These are phyloP conservation scores for Lepidium aucheri DNA, from an alignment of 345 rosid species.

Conservation along the genomic window DNA sequence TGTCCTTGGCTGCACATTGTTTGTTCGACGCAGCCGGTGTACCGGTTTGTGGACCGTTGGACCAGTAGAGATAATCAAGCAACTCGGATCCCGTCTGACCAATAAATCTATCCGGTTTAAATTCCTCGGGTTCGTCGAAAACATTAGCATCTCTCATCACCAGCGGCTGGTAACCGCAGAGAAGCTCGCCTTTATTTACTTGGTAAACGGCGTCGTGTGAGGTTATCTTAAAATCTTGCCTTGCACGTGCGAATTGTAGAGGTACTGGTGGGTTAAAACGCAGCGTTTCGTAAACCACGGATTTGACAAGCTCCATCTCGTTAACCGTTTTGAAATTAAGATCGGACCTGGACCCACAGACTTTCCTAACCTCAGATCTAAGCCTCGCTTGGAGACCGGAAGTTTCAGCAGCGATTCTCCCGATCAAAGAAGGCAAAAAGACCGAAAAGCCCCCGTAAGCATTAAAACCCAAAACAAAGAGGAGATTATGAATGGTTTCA, in stretches of 20 bases:
- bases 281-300: slow-evolving; percentile 70
- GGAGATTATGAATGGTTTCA: slow-evolving; percentile 56
- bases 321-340: slow-evolving; percentile 51
- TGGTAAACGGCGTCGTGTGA: slow-evolving; percentile 60
- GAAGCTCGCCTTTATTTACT: slow-evolving; percentile 68
- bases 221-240: slow-evolving; percentile 57
- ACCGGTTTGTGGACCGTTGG: slow-evolving; percentile 84
- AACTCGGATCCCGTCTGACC: slow-evolving; percentile 39
- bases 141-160: slow-evolving; percentile 62
- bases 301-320: slow-evolving; percentile 61
- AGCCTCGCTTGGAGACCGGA: slow-evolving; percentile 50
- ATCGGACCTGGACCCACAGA: slow-evolving; percentile 32
- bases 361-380: slow-evolving; percentile 39
- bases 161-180: slow-evolving; percentile 66
- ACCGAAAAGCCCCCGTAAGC: slow-evolving; percentile 81
- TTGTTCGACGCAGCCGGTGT: slow-evolving; percentile 55
- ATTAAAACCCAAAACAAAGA: slow-evolving; percentile 70
- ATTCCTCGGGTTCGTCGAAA: slow-evolving; percentile 61
- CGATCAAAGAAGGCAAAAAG: slow-evolving; percentile 43
- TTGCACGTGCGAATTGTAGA: slow-evolving; percentile 62
- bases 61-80: slow-evolving; percentile 62
- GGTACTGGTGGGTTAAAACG: slow-evolving; percentile 75
- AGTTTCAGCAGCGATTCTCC: slow-evolving; percentile 33
- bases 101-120: slow-evolving; percentile 57
- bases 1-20: slow-evolving; percentile 78